Percentiles rank a stretch among this genome's conserved stretches.
These are phyloP conservation scores for Chamaenerion angustifolium DNA, from an alignment of 345 rosid genomes.

Conservation along the genomic window DNA sequence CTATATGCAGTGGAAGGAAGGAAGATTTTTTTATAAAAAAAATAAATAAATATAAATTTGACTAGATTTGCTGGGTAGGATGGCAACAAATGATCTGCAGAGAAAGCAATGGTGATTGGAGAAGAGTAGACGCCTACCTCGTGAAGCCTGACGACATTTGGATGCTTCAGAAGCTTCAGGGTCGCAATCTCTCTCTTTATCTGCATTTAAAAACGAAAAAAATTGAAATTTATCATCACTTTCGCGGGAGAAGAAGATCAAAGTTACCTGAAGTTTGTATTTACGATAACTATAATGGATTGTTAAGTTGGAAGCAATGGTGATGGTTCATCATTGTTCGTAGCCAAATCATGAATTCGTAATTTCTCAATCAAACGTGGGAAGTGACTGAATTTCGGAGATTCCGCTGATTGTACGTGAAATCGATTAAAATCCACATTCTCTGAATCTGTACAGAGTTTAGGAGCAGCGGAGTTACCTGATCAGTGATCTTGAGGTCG, in stretches of 20 bases:
- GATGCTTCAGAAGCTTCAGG: conserved; percentile 76
- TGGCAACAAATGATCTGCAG: background rate
- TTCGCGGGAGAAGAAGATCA: background rate
- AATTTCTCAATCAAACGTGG: background rate
- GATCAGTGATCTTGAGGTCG: conserved; percentile 61
- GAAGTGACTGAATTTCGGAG: background rate
- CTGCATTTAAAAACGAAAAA: conserved; percentile 19
- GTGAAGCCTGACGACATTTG: conserved; percentile 69
- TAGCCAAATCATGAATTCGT: too few relatives aligned
- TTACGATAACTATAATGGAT: too few relatives aligned
- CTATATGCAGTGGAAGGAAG: too few relatives aligned
- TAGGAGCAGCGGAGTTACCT: conserved; percentile 18
- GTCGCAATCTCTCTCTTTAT: conserved; percentile 86
- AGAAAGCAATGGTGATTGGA: background rate
- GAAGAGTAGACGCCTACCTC: conserved; percentile 31
- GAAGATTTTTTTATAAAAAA: too few relatives aligned
- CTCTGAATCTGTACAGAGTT: too few relatives aligned
- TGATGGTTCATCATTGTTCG: too few relatives aligned
- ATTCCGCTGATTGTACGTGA: background rate
- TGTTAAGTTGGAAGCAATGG: too few relatives aligned
- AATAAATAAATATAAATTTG: too few relatives aligned
- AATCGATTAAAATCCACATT: too few relatives aligned
- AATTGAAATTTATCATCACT: background rate
- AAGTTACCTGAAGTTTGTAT: too few relatives aligned
- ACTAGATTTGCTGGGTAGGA: background rate